phyloP scores from a whole-genome alignment of 169 alveolate genomes.

The Plasmodium inui region DNA sequence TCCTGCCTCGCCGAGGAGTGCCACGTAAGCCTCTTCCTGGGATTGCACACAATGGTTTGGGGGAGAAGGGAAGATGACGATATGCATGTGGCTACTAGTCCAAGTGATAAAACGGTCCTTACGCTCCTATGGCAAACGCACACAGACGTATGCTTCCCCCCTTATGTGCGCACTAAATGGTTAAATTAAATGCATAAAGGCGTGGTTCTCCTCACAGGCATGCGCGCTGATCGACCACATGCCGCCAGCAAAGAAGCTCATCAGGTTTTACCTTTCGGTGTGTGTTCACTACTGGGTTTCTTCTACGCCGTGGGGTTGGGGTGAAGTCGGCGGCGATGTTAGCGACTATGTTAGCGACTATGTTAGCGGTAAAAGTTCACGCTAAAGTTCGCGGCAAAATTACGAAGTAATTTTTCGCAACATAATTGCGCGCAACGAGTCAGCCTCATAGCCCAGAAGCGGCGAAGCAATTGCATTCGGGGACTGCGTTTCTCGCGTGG shows the following conservation, averaged over 20 bases:
- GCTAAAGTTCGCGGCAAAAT: not conserved
- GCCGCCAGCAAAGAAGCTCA: not conserved
- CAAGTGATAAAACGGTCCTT: not conserved
- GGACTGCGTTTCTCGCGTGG: not conserved
- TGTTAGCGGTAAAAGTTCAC: not conserved
- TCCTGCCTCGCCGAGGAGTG: not conserved
- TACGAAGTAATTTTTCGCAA: not conserved
- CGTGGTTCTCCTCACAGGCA: not conserved
- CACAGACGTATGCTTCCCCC: not conserved
- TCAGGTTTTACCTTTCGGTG: not conserved
- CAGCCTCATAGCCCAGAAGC: not conserved
- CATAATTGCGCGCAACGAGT: not conserved
- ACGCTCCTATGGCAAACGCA: not conserved
- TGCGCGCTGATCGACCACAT: not conserved
- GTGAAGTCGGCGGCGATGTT: not conserved
- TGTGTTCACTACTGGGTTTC: not conserved
- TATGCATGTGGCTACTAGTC: not conserved
- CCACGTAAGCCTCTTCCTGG: not conserved
- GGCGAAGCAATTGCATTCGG: not conserved
- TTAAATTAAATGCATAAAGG: not conserved
- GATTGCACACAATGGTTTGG: not conserved
- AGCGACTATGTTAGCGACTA: not conserved
- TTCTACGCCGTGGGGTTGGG: not conserved
- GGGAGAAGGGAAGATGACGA: not conserved
- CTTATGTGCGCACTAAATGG: not conserved